Base-by-base conservation (phyloP, 2,329 filamentous ascomycete species). In the Aspergillus glaucus region DNA sequence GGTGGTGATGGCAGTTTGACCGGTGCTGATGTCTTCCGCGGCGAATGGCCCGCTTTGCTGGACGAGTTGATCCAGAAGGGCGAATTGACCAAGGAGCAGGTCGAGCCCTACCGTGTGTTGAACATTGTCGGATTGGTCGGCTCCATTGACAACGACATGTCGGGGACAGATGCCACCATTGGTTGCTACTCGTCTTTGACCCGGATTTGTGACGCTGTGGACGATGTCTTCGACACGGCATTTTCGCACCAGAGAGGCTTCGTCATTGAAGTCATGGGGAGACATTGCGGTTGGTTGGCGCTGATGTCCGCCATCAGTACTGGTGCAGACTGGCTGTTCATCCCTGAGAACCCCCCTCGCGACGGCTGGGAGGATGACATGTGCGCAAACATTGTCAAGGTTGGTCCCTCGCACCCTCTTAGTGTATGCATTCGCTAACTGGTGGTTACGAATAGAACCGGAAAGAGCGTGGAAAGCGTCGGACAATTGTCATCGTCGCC, bases 111-210 rank as follows among this genome's bases (percentile, higher is more conserved):
- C 77, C 79, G 80, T 62, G 84, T 94, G 59, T 80, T 98, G 64
- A 98, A 97, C 72, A 95, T 98, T 58, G 92, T 97, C 47, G 93
- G 93, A 43, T 77, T 97, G 45, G 93, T 98, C 24, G 93, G 93
- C 50, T 95, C 90, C 47, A 98, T 98, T 64, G 93, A 98, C 78
- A 98, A 98, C 66, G 93, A 98, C 66, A 86, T 98, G 72, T 94
- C 91, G 44, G 89, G 89, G 55, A 98, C 93, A 10, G 93, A 98
- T 70, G 92, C 93, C 50, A 98, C 93, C 28, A 96, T 98, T 66
- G 93, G 93, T 48, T 94, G 88, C 68, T 97, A 95, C 75, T 95
- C 91, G 40, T 93, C 93, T 21, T 80, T 98, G 48, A 84, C 87
- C 43, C 85, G 92, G 51, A 95, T 98, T 60, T 97, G 92, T 72